Conservation (phyloP, 1,139 yeast species). For the Hemisphaericaspora lyxosophila region DNA sequence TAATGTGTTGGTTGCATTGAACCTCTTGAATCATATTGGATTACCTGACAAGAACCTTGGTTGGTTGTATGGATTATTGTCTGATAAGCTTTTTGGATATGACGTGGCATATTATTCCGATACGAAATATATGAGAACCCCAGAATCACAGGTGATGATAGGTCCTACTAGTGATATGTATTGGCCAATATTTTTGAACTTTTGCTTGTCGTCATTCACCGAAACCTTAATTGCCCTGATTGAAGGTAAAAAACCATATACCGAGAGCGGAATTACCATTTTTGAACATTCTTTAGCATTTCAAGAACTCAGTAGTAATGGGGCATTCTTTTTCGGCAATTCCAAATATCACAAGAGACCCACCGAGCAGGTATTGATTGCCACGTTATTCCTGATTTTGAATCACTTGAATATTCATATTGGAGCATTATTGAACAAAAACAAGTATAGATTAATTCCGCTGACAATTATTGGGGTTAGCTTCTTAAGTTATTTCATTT, state of each 20-base stretch:
- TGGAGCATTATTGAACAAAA: constrained; percentile 53
- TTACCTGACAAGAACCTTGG: constrained; percentile 20
- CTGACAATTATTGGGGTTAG: constrained; percentile 55
- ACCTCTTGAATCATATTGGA: constrained; percentile 23
- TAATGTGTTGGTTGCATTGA: constrained; percentile 40
- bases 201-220: constrained; percentile 65
- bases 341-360: constrained; percentile 35
- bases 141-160: constrained; percentile 30
- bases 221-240: constrained; percentile 68
- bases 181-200: constrained; percentile 62
- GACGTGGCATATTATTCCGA: constrained; percentile 26
- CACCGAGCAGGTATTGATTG: constrained; percentile 51
- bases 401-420: constrained; percentile 60
- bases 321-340: constrained; percentile 28
- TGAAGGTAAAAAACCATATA: constrained; percentile 56
- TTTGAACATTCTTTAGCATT: constrained; percentile 75
- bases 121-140: constrained; percentile 36
- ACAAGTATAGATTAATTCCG: constrained; percentile 59
- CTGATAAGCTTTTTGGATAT: constrained; percentile 34
- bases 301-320: constrained; percentile 62
- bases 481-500: constrained; percentile 48
- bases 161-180: constrained; percentile 59
- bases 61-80: constrained; percentile 19
- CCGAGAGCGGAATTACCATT: constrained; percentile 68
- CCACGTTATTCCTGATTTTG: constrained; percentile 51